Evolutionary conservation across 306 rosid genomes (phyloP).

Genomic region (Cicer bijugum): DNA sequence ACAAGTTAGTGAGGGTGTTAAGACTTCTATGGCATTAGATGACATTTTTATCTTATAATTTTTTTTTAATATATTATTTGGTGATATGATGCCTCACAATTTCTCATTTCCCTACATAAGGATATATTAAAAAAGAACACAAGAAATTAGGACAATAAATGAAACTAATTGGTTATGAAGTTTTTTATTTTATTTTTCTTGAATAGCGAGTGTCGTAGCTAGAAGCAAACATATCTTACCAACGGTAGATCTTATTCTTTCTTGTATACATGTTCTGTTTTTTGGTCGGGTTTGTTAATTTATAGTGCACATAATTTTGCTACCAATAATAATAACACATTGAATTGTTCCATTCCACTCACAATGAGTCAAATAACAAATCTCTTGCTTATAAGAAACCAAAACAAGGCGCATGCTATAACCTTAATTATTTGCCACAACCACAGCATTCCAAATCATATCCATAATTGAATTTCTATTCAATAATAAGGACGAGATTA

Average conservation of each 20-base stretch:
- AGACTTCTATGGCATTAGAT: constrained; percentile 32
- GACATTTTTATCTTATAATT: no score
- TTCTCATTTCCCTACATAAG: no score
- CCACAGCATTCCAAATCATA: constrained; percentile 38
- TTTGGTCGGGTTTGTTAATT: constrained; percentile 31
- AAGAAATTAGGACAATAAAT: no score
- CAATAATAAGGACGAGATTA: constrained; percentile 36
- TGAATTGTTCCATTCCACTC: constrained; percentile 28
- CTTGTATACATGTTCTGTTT: constrained; percentile 45
- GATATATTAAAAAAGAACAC: no score
- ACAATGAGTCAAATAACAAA: constrained; percentile 30
- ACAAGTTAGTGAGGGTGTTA: neutral
- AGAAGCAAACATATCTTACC: constrained; percentile 45
- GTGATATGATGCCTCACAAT: no score
- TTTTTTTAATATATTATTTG: neutral
- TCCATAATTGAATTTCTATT: constrained; percentile 21
- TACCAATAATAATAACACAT: constrained; percentile 23
- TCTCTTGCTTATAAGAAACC: constrained; percentile 34
- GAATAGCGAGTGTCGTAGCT: no score
- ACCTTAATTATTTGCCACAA: constrained; percentile 39
- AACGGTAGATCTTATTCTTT: constrained; percentile 41
- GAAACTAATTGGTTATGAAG: no score
- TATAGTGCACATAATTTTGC: constrained; percentile 36
- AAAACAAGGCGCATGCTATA: constrained; percentile 32
- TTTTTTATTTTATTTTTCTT: no score